A percentile compares a stretch with the other conserved stretches of the same genome.
Evolutionary conservation across 2,329 filamentous ascomycete species (phyloP).

Genomic region (Domatiomyces catenatus): DNA sequence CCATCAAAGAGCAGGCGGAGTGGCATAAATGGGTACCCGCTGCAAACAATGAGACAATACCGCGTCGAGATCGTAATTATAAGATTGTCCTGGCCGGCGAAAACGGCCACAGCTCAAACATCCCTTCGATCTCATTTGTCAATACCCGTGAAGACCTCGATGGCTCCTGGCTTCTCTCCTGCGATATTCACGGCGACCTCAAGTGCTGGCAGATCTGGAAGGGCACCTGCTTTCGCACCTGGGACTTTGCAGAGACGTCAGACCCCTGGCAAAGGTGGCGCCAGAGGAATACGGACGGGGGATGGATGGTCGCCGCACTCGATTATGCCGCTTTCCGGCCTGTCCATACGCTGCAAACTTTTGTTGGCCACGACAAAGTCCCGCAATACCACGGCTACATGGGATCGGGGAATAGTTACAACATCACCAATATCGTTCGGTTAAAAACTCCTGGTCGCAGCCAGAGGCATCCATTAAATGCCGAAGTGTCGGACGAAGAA

Average conservation of each 20-base stretch:
- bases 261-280: conserved; percentile 5
- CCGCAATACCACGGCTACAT: conserved; percentile 10
- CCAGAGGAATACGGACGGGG: conserved; percentile 17
- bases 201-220: conserved; percentile 37
- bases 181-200: conserved; percentile 38
- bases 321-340: conserved; percentile 29
- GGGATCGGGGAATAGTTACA: conserved; percentile 11
- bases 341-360: conserved; percentile 22
- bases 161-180: conserved; percentile 42
- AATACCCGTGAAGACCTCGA: conserved; percentile 41
- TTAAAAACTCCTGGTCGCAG: conserved; percentile 14
- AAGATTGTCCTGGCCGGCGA: conserved; percentile 26
- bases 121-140: conserved; percentile 43
- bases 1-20: conserved; percentile 3
- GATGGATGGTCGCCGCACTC: conserved; percentile 33
- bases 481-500: conserved; percentile 2
- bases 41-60: neutral
- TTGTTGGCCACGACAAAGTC: conserved; percentile 22
- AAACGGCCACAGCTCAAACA: conserved; percentile 32
- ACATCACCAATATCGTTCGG: conserved; percentile 13
- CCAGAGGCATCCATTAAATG: conserved; percentile 8
- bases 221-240: conserved; percentile 19
- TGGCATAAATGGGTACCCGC: conserved; percentile 12
- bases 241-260: conserved; percentile 12
- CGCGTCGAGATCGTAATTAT: conserved; percentile 27